These are phyloP conservation scores for Bathelium albidoporum DNA, from an alignment of 495 filamentous ascomycete genomes.

Conservation along the genomic window DNA sequence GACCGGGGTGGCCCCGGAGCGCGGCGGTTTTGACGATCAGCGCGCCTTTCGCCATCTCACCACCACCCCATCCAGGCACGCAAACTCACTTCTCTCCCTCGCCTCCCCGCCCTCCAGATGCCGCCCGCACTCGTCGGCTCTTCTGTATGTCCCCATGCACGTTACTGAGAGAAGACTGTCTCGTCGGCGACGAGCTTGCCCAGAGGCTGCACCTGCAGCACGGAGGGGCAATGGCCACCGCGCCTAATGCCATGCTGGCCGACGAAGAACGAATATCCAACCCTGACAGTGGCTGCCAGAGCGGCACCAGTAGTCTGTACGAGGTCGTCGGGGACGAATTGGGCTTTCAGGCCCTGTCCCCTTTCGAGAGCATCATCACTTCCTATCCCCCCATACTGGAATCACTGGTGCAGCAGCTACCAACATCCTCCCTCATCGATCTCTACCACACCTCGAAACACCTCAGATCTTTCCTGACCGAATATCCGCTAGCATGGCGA, in stretches of 20 bases:
- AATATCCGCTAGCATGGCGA: conserved; percentile 53
- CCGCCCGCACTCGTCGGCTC: background rate
- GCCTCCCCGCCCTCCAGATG: background rate
- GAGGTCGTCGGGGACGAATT: background rate
- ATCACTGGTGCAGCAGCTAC: conserved; percentile 47
- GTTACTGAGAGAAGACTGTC: conserved; percentile 21
- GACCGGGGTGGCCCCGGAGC: background rate
- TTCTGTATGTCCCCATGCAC: conserved; percentile 13
- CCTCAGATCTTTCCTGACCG: conserved; percentile 44
- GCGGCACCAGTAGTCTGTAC: background rate
- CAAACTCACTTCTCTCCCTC: background rate
- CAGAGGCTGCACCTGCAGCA: conserved; percentile 14
- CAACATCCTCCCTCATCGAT: conserved; percentile 45
- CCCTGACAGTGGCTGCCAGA: conserved; percentile 6
- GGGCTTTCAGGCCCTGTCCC: conserved; percentile 27
- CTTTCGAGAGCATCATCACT: conserved; percentile 44
- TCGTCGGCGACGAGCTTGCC: conserved; percentile 18
- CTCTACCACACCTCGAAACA: conserved; percentile 48
- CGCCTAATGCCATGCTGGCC: background rate
- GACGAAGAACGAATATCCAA: conserved; percentile 8
- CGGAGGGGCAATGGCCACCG: conserved; percentile 18
- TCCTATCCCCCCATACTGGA: conserved; percentile 47
- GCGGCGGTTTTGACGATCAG: background rate
- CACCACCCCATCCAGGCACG: background rate
- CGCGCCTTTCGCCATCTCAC: background rate